These are phyloP conservation scores for Cyberlindnera euphorbiae DNA, from an alignment of 805 yeast species.

Conservation along the genomic window DNA sequence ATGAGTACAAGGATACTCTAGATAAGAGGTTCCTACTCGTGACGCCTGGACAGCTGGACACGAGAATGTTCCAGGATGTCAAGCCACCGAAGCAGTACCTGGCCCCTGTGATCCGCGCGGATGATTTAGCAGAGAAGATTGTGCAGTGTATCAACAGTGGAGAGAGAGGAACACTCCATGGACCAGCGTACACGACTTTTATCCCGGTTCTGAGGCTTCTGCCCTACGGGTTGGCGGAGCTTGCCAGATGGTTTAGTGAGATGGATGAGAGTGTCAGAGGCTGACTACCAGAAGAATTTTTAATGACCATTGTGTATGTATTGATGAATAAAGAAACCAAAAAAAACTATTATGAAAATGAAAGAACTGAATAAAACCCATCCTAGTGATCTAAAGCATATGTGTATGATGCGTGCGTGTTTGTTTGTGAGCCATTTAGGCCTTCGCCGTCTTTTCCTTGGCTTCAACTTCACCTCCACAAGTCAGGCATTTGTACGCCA, in stretches of 20 bases:
- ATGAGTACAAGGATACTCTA: conserved; percentile 49
- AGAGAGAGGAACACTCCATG: conserved; percentile 60
- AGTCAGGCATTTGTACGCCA: conserved; percentile 50
- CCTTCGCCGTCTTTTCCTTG: conserved; percentile 25
- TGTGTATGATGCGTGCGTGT: no score
- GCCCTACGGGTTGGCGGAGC: conserved; percentile 52
- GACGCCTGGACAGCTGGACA: conserved; percentile 80
- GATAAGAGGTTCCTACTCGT: conserved; percentile 70
- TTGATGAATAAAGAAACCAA: no score
- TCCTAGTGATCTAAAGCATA: no score
- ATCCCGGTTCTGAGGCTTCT: conserved; percentile 63
- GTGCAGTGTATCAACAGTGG: conserved; percentile 55
- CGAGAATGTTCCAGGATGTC: conserved; percentile 72
- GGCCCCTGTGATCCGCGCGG: conserved; percentile 73
- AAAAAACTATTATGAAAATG: no score
- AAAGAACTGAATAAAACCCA: no score
- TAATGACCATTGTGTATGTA: no score
- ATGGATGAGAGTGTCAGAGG: conserved; percentile 52
- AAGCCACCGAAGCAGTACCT: conserved; percentile 65
- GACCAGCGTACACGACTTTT: conserved; percentile 71
- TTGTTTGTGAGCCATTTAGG: no score
- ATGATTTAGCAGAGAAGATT: conserved; percentile 51
- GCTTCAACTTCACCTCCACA: conserved; percentile 55
- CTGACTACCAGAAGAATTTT: no score
- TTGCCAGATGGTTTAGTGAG: conserved; percentile 50